phyloP scores from a whole-genome alignment of 768 basidiomycete genomes.

The Lentinula raphanica region DNA sequence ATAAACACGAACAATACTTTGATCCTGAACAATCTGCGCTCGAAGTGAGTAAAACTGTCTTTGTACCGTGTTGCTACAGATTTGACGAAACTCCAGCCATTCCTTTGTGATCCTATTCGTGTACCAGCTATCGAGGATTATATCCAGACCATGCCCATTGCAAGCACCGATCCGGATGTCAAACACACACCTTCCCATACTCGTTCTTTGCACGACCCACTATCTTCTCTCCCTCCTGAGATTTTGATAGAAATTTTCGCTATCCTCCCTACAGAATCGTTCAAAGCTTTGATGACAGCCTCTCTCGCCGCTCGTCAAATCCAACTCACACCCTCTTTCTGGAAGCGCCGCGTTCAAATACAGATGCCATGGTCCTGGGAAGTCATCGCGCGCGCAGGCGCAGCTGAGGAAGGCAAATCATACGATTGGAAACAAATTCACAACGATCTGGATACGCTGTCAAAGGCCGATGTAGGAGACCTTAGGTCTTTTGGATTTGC shows the following conservation, averaged over 20 bases:
- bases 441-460: neutral
- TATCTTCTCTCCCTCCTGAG: neutral
- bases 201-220: neutral
- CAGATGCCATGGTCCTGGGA: slow-evolving; percentile 1
- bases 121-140: neutral
- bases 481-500: neutral
- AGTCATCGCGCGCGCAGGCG: neutral
- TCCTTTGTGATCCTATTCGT: neutral
- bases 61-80: neutral
- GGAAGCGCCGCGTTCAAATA: neutral
- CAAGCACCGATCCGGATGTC: neutral
- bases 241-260: neutral
- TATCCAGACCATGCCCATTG: neutral
- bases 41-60: neutral
- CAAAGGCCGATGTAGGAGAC: neutral
- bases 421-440: neutral
- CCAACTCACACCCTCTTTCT: neutral
- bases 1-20: neutral
- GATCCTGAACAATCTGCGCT: too few species aligned
- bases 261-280: neutral
- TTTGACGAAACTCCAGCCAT: neutral
- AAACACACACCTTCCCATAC: neutral
- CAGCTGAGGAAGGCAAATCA: neutral
- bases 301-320: neutral
- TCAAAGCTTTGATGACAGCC: neutral